Base-by-base conservation (phyloP, 2,329 filamentous ascomycete genomes). In the Cladosporium sp. region DNA sequence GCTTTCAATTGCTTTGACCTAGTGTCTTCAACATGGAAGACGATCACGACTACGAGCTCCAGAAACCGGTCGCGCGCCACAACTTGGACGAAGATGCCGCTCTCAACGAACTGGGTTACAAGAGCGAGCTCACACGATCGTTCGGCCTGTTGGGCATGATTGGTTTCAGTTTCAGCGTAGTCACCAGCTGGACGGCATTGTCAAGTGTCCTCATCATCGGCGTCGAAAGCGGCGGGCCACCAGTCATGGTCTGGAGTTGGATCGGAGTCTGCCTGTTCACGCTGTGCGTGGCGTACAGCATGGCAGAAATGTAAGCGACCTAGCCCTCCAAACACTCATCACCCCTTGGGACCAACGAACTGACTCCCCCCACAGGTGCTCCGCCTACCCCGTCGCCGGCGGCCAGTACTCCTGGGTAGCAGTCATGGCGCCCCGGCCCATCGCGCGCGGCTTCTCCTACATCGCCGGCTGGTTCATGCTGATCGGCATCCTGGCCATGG, bases 391-490 rank as follows among this genome's bases (percentile, higher is more conserved):
- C 0, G 72, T 80, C 18, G 78, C 78, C 8, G 76, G 79, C 32
- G 76, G 80, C 6, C 78, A 81, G 59, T 82, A 82, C 59, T 77
- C 72, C 1, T 80, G 80, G 79, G 78, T 81, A 13, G 78, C 77
- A 3, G 75, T 80, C 1, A 67, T 82, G 6, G 76, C 79, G 4
- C 79, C 79, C 2, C 72, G 43, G 16, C 28, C 43, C 8, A 41
- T 53, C 56, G 67, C 69, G 5, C 59, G 67, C 54, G 66, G 65
- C 6, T 62, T 70, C 31, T 66, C 64, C 10, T 72, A 72, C 54
- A 59, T 72, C 38, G 69, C 68, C 44, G 70, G 70, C 18, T 72
- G 69, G 70, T 67, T 64, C 55, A 68, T 70, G 65, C 49, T 66
- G 33, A 67, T 66, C 16, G 61, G 74, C 3, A 69, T 77, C 32